Conservation (phyloP, 352 stramenopile genomes). For the Blastocystis sp. region DNA sequence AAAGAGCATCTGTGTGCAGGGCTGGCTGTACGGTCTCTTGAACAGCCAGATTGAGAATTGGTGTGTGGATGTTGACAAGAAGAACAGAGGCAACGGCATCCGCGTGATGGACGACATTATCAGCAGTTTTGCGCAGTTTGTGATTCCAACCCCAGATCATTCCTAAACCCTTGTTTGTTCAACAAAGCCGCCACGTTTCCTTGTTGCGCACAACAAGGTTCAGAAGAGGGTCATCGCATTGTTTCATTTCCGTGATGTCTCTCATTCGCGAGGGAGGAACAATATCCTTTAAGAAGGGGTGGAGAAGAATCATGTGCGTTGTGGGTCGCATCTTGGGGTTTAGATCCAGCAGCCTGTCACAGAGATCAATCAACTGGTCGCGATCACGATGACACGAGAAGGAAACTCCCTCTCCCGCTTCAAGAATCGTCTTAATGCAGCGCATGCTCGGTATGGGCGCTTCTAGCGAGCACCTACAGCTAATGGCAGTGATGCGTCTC, state of each 20-base stretch:
- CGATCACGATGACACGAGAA: slow-evolving; percentile 24
- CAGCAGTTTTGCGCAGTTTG: slow-evolving; percentile 36
- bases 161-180: background rate
- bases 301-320: slow-evolving; percentile 29
- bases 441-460: slow-evolving; percentile 10
- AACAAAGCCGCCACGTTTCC: background rate
- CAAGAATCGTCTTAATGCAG: background rate
- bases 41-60: slow-evolving; percentile 58
- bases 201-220: background rate
- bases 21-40: slow-evolving; percentile 39
- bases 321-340: slow-evolving; percentile 55
- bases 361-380: slow-evolving; percentile 24
- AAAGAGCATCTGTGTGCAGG: slow-evolving; percentile 55
- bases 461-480: background rate
- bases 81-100: slow-evolving; percentile 61
- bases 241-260: background rate
- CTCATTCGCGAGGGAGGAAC: background rate
- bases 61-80: slow-evolving; percentile 46
- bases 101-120: slow-evolving; percentile 68
- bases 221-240: slow-evolving; percentile 2
- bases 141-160: slow-evolving; percentile 1
- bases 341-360: slow-evolving; percentile 32
- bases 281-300: slow-evolving; percentile 31
- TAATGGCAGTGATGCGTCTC: background rate
- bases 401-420: background rate